These are phyloP conservation scores for Fomitopsis pulvina DNA, from an alignment of 768 basidiomycete species.

Conservation along the genomic window DNA sequence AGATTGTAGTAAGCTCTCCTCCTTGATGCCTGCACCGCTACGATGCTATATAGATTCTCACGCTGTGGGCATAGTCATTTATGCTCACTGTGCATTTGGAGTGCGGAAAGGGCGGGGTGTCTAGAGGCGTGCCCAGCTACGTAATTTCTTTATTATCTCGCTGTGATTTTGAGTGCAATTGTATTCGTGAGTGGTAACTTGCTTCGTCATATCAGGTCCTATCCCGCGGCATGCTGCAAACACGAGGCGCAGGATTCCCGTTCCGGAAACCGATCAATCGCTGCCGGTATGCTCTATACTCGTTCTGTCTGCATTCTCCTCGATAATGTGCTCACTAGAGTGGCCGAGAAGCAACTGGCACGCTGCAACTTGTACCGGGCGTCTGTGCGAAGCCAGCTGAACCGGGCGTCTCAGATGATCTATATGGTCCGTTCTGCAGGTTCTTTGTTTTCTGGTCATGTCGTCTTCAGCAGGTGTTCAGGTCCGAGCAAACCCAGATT, in stretches of 20 bases:
- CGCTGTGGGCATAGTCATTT: too few species aligned
- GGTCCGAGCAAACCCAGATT: slow-evolving; percentile 12
- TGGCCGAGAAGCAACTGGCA: neutral
- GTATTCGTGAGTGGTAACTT: neutral
- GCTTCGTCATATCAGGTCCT: slow-evolving; percentile 1
- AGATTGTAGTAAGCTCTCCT: too few species aligned
- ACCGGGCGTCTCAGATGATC: neutral
- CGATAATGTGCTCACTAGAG: neutral
- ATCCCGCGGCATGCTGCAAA: slow-evolving; percentile 3
- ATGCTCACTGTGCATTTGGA: too few species aligned
- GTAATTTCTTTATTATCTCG: neutral
- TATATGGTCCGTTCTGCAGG: neutral
- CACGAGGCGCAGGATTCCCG: slow-evolving; percentile 6
- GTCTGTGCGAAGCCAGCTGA: neutral
- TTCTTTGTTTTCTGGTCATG: neutral
- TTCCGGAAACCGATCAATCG: slow-evolving; percentile 5
- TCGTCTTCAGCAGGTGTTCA: too few species aligned
- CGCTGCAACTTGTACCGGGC: neutral
- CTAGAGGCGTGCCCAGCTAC: neutral
- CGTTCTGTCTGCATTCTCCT: neutral
- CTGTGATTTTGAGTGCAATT: neutral
- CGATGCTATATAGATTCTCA: too few species aligned
- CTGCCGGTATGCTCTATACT: slow-evolving; percentile 1
- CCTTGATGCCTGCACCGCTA: too few species aligned
- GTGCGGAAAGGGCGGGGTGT: too few species aligned